Conservation (phyloP, 202 grass and related monocot genomes). For the Panicum hallii region DNA sequence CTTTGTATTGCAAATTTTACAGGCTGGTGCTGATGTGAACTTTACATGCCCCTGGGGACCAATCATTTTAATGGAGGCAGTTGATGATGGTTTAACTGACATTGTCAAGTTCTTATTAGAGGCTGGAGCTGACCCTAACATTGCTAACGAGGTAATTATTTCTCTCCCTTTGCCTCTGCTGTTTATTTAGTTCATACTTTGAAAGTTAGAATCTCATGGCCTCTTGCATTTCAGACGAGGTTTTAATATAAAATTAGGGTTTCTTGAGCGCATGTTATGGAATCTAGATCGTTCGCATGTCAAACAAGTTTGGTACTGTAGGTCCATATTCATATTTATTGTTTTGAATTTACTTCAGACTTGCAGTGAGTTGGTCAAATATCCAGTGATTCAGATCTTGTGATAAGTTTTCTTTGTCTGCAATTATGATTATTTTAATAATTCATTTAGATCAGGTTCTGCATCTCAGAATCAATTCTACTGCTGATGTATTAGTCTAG, state of each 20-base stretch:
- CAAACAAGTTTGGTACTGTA: background rate
- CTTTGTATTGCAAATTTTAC: slow-evolving; percentile 18
- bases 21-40: slow-evolving; percentile 68
- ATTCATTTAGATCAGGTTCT: background rate
- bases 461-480: background rate
- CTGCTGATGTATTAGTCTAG: background rate
- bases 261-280: background rate
- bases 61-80: slow-evolving; percentile 21
- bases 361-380: background rate
- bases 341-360: background rate
- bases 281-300: background rate
- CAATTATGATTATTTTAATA: background rate
- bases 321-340: background rate
- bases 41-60: slow-evolving; percentile 27
- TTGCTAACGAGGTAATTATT: slow-evolving; percentile 40
- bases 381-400: background rate
- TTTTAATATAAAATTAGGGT: background rate
- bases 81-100: slow-evolving; percentile 39
- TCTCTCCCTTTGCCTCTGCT: background rate
- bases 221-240: background rate
- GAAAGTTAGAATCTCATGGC: background rate
- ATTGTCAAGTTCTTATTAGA: slow-evolving; percentile 47
- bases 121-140: slow-evolving; percentile 59
- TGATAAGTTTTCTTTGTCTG: background rate
- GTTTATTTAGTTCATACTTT: background rate